These are phyloP conservation scores for Sarocladium brachiariae DNA, from an alignment of 2,329 filamentous ascomycete genomes.

Conservation along the genomic window DNA sequence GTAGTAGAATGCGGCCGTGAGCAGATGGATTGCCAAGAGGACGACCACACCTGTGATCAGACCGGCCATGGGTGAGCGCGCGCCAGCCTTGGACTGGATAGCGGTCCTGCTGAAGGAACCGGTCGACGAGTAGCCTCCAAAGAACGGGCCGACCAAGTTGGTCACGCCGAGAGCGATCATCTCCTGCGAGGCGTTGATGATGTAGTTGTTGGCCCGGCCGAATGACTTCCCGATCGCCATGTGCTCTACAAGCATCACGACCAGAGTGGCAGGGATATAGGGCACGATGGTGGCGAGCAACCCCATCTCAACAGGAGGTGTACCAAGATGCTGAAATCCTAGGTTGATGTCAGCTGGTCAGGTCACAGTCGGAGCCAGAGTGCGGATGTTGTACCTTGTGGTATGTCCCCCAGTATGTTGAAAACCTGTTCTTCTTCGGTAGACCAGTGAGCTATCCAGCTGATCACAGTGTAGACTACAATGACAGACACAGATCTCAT, in stretches of 20 bases:
- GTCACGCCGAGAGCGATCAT: slow-evolving; percentile 89
- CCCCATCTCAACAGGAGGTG: slow-evolving; percentile 58
- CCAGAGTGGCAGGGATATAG: slow-evolving; percentile 77
- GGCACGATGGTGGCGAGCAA: slow-evolving; percentile 63
- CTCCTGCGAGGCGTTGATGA: slow-evolving; percentile 91
- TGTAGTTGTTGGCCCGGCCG: slow-evolving; percentile 91
- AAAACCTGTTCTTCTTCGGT: slow-evolving; percentile 59
- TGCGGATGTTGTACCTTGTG: slow-evolving; percentile 46
- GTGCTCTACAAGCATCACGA: slow-evolving; percentile 94
- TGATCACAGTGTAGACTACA: slow-evolving; percentile 83
- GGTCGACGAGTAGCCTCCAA: slow-evolving; percentile 86
- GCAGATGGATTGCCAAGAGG: slow-evolving; percentile 79
- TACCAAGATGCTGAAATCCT: slow-evolving; percentile 73
- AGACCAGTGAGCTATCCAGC: slow-evolving; percentile 73
- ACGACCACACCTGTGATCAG: slow-evolving; percentile 82
- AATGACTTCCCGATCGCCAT: slow-evolving; percentile 98
- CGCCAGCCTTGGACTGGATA: slow-evolving; percentile 95
- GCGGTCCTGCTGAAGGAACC: slow-evolving; percentile 95
- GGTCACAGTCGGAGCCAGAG: not conserved
- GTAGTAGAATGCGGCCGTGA: slow-evolving; percentile 87
- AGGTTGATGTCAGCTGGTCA: not conserved
- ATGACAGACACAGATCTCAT: slow-evolving; percentile 89
- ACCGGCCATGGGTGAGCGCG: slow-evolving; percentile 84
- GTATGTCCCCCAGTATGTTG: slow-evolving; percentile 67
- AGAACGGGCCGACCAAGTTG: slow-evolving; percentile 84